Evolutionary conservation across 2,329 filamentous ascomycete species (phyloP), one percentile per base, ranked within the genome.

Genomic region (Fonsecaea nubica): DNA sequence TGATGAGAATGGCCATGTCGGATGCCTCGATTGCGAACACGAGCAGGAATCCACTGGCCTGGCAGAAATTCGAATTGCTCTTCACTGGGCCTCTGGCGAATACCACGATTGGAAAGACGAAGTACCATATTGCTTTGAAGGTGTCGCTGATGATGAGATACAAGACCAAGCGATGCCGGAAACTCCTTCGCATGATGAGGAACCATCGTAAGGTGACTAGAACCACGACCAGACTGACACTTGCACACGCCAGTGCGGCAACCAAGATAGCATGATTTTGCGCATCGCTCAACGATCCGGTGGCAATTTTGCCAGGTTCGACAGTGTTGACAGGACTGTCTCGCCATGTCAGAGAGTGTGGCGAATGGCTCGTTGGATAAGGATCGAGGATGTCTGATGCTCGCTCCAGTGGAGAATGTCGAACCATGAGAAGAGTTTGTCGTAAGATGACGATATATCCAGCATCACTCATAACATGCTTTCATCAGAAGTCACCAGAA

Each of bases 91-190:
- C 86, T 4, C 76, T 75, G 1, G 77, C 75, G 38, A 92, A 83
- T 21, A 85, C 84, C 21, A 87, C 83, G 1, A 87, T 79, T 0
- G 90, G 85, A 70, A 88, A 89, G 50, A 91, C 77, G 68, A 92
- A 82, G 68, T 90, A 87, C 85, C 88, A 92, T 2, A 87, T 74
- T 2, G 88, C 85, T 76, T 91, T 91, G 77, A 89, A 85, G 74
- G 91, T 84, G 76, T 93, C 90, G 71, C 89, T 90, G 67, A 88
- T 83, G 55, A 94, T 88, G 13, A 93, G 81, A 45, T 92, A 78
- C 83, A 93, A 87, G 64, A 94, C 89, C 62, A 94, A 83, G 69
- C 89, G 87, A 75, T 93, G 90, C 54, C 91, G 86, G 76, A 93
- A 93, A 69, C 85, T 88, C 73, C 90, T 85, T 71, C 87, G 84